Evolutionary conservation across 2,329 filamentous ascomycete species (phyloP), one percentile per base, ranked within the genome.

Genomic region (Paecilomyces niveus): DNA sequence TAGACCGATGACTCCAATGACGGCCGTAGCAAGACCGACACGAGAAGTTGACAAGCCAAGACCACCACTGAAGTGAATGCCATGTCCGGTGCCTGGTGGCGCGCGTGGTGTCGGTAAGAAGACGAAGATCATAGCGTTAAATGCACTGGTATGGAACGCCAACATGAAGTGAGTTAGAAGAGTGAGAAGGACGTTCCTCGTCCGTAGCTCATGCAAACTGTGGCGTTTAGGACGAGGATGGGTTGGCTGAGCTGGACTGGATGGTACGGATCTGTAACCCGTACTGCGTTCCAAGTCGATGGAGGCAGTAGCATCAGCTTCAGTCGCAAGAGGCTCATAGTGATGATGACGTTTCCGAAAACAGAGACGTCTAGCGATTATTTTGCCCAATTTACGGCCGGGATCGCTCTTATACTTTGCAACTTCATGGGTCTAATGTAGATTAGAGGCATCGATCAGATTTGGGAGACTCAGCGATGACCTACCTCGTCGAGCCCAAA

Each of bases 11-110:
- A 84, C 74, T 8, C 90, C 90, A 15, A 94, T 81, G 55, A 89
- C 86, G 2, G 89, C 86, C 77, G 92, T 91, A 3, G 89, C 88
- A 51, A 89, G 76, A n/a, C 90, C 90, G 32, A 94, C 88, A 2
- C 84, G 82, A 1, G 83, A 80, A 0, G 89, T 86, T 0, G 84
- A 83, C 56, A 94, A 81, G n/a, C 89, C 89, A 0, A 94, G 79
- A 1, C 90, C 90, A 29, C 90, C 89, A 0, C 83, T 82, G 64
- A 89, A 92, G 61, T 81, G 85, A 80, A 58, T 72, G 63, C 65
- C 72, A 71, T 63, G 64, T 57, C 67, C 60, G 65, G 64, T 68
- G 67, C 64, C 80, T 73, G 72, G 76, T 0, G 70, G 72, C 61
- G 79, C 84, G 3, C 87, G 85, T 0, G 88, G 86, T 0, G 88